These are phyloP conservation scores for Diaporthe eres DNA, from an alignment of 2,329 filamentous ascomycete genomes.

Conservation along the genomic window DNA sequence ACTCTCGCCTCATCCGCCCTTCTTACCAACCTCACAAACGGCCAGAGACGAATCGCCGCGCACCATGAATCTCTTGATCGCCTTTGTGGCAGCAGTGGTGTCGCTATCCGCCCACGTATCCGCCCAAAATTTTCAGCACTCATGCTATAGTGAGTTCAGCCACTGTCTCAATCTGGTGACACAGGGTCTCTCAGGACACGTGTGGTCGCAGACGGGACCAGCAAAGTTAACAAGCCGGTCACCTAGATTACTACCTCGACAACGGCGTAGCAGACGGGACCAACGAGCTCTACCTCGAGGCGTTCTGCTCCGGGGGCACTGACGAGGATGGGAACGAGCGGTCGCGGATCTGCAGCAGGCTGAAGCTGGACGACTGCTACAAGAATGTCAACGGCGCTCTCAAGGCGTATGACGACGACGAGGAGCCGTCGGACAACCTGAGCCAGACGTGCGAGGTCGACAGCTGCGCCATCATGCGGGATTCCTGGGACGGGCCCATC, in stretches of 20 bases:
- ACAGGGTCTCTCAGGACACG: not conserved
- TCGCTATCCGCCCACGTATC: not conserved
- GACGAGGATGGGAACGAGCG: not conserved
- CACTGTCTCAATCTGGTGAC: not conserved
- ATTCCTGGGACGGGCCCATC: constrained; percentile 36
- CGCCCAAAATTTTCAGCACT: constrained; percentile 4
- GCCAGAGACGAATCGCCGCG: not conserved
- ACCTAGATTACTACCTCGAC: constrained; percentile 39
- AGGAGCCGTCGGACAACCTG: not conserved
- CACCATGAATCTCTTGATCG: not conserved
- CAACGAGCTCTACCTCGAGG: constrained; percentile 37
- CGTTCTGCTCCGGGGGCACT: constrained; percentile 33
- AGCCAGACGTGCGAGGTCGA: constrained; percentile 30
- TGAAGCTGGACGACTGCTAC: constrained; percentile 36
- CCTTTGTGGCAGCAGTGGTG: not conserved
- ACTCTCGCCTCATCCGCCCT: too few species aligned
- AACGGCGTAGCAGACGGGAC: constrained; percentile 37
- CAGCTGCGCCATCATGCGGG: constrained; percentile 36
- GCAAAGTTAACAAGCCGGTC: not conserved
- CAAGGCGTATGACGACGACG: not conserved
- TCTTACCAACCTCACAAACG: not conserved
- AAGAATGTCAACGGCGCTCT: constrained; percentile 39
- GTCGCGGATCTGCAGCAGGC: constrained; percentile 13
- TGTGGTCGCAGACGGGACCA: not conserved
- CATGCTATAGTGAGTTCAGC: constrained; percentile 17